Percentiles rank a stretch among this genome's conserved stretches.
Conservation (phyloP, 768 basidiomycete species). For the Candolleomyces efflorescens region DNA sequence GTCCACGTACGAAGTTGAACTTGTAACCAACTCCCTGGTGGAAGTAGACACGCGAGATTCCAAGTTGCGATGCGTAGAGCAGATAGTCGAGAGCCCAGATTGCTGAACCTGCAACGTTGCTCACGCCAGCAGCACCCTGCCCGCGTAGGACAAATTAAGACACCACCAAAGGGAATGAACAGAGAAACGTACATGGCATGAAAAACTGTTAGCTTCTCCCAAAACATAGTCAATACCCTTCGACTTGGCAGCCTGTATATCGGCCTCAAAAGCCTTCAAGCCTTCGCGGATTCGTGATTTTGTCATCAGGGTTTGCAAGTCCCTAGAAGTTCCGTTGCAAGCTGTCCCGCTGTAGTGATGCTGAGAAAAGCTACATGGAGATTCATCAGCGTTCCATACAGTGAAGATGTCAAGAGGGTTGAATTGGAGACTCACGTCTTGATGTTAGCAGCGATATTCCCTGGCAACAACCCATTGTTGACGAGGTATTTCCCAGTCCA, state of each 20-base stretch:
- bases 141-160: background rate
- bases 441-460: background rate
- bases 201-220: conserved; percentile 4
- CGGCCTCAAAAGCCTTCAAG: background rate
- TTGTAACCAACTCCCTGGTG: conserved; percentile 1
- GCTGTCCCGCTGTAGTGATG: conserved; percentile 1
- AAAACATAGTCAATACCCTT: background rate
- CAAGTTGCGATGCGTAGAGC: background rate
- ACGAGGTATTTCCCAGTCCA: conserved; percentile 1
- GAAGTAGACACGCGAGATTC: conserved; percentile 1
- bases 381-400: background rate
- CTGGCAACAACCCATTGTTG: background rate
- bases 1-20: background rate
- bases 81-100: conserved; percentile 2
- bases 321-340: background rate
- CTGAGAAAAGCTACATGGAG: background rate
- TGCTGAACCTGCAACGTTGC: conserved; percentile 1
- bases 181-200: background rate
- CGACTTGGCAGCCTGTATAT: background rate
- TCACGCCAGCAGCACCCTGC: background rate
- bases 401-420: background rate
- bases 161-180: background rate
- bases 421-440: background rate
- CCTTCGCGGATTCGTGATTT: background rate
- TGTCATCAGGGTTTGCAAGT: background rate